Conservation (phyloP, 1,284 basidiomycete species). For the Afroboletus lepidellus region DNA sequence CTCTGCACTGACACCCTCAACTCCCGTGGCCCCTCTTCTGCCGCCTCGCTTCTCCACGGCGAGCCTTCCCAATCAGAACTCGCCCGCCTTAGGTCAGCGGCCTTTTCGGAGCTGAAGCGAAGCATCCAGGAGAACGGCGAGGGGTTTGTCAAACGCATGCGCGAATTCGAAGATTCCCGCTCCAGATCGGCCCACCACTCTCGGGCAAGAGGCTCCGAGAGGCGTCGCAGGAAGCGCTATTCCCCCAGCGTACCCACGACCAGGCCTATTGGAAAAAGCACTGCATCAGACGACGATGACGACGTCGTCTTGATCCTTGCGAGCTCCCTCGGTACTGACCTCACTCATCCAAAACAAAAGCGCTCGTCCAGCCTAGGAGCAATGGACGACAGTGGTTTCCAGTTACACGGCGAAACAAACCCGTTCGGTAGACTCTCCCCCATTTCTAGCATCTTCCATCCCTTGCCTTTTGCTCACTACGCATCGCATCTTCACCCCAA, state of each 20-base stretch:
- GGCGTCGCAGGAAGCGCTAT: constrained; percentile 41
- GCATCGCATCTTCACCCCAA: constrained; percentile 14
- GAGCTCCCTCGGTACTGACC: constrained; percentile 31
- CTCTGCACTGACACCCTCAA: constrained; percentile 20
- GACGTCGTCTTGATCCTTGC: constrained; percentile 54
- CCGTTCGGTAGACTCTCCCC: constrained; percentile 26
- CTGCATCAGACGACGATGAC: constrained; percentile 46
- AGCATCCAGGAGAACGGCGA: constrained; percentile 63
- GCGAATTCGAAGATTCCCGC: constrained; percentile 59
- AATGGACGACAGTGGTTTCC: constrained; percentile 36
- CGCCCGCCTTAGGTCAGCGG: constrained; percentile 52
- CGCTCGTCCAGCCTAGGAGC: constrained; percentile 43
- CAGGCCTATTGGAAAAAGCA: constrained; percentile 8
- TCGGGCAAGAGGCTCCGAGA: constrained; percentile 37
- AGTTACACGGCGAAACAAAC: constrained; percentile 13
- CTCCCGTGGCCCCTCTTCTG: constrained; percentile 24
- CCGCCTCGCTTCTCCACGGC: constrained; percentile 13
- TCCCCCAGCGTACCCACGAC: constrained; percentile 27
- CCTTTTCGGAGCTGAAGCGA: constrained; percentile 61
- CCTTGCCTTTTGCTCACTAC: constrained; percentile 11
- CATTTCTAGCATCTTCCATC: constrained; percentile 22
- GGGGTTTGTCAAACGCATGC: constrained; percentile 68
- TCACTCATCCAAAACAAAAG: constrained; percentile 33
- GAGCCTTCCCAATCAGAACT: constrained; percentile 37
- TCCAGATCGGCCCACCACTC: constrained; percentile 38